These are phyloP conservation scores for Rhypophila decipiens DNA, from an alignment of 495 filamentous ascomycete species.

Conservation along the genomic window DNA sequence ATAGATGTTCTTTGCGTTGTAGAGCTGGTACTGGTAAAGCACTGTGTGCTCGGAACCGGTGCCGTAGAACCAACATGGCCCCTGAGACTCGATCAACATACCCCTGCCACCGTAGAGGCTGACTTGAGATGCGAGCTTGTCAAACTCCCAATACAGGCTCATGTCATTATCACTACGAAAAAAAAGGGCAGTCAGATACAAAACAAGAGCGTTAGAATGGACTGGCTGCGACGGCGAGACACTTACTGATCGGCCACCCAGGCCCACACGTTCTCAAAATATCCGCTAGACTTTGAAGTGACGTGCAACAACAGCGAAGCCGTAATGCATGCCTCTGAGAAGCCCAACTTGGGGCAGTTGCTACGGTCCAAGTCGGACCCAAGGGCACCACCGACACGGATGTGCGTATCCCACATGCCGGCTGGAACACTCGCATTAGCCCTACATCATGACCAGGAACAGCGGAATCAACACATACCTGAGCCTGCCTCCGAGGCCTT, in stretches of 20 bases:
- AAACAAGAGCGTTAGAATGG: no score
- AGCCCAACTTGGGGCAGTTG: constrained; percentile 44
- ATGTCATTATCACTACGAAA: constrained; percentile 70
- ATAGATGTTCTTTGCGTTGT: constrained; percentile 65
- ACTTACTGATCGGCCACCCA: constrained; percentile 95
- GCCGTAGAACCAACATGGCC: constrained; percentile 38
- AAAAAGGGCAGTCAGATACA: no score
- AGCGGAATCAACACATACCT: no score
- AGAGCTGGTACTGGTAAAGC: constrained; percentile 74
- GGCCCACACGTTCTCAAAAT: constrained; percentile 87
- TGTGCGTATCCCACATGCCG: constrained; percentile 12
- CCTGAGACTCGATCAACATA: constrained; percentile 58
- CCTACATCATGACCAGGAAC: no score
- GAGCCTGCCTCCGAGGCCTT: neutral
- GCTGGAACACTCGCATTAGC: no score
- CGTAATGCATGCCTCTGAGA: constrained; percentile 40
- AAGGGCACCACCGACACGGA: constrained; percentile 23
- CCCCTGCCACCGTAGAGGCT: constrained; percentile 81
- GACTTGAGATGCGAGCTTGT: constrained; percentile 48
- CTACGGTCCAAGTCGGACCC: constrained; percentile 61
- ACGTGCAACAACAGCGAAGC: constrained; percentile 68
- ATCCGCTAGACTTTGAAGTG: constrained; percentile 59
- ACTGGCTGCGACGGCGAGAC: no score
- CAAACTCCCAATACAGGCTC: neutral
- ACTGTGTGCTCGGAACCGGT: constrained; percentile 61